These are phyloP conservation scores for Cystobasidium ongulense DNA, from an alignment of 768 basidiomycete species.

Conservation along the genomic window DNA sequence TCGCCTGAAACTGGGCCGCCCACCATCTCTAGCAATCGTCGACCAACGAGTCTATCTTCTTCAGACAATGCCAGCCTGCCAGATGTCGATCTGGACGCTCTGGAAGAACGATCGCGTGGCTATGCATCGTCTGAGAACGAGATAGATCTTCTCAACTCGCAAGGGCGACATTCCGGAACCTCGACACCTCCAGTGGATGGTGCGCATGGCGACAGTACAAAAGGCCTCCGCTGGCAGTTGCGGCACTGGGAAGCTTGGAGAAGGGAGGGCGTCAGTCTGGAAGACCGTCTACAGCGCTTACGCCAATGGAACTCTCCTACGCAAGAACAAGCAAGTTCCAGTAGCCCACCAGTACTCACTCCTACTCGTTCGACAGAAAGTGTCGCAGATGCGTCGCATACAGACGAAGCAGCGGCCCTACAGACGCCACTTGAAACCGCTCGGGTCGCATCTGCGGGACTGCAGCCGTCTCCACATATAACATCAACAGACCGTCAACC, in stretches of 20 bases:
- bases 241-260: constrained; percentile 30
- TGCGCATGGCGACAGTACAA: background rate
- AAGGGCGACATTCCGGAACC: constrained; percentile 4
- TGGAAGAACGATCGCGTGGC: background rate
- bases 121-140: constrained; percentile 17
- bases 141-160: constrained; percentile 1
- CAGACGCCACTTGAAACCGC: background rate
- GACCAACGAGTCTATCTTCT: background rate
- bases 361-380: background rate
- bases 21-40: background rate
- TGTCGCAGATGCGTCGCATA: too few species aligned
- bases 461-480: background rate
- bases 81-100: background rate
- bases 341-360: background rate
- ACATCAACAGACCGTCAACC: background rate
- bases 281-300: constrained; percentile 8
- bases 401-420: background rate
- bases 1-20: background rate
- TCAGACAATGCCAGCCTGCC: background rate
- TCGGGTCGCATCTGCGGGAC: background rate
- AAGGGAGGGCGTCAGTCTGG: background rate
- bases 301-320: background rate
- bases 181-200: background rate
- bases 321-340: background rate
- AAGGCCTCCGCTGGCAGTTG: background rate